A percentile compares a stretch with the other conserved stretches of the same genome.
These are phyloP conservation scores for Neocallimastix lanati DNA, from an alignment of 192 early-diverging fungal genomes.

Conservation along the genomic window DNA sequence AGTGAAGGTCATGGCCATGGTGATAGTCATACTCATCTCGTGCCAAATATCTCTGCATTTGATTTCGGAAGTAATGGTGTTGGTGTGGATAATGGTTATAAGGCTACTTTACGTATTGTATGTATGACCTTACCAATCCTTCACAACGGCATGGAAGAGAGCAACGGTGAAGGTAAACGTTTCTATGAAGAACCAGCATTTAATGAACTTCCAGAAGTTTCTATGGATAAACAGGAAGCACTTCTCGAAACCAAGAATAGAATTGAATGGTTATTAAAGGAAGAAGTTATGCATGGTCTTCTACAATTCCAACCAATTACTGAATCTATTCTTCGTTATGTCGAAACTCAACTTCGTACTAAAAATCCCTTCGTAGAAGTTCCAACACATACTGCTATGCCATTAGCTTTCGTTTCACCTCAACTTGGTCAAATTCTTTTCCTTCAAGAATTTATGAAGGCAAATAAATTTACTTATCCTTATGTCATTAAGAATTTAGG, in stretches of 20 bases:
- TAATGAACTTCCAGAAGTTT: conserved; percentile 10
- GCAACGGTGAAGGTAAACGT: conserved; percentile 6
- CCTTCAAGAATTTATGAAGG: conserved; percentile 6
- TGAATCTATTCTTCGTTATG: conserved; percentile 6
- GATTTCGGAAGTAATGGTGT: conserved; percentile 37
- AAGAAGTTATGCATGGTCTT: conserved; percentile 56
- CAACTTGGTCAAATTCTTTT: background rate
- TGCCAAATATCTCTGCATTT: conserved; percentile 33
- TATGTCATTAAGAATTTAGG: conserved; percentile 10
- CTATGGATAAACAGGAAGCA: conserved; percentile 30
- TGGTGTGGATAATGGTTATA: conserved; percentile 45
- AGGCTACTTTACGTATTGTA: conserved; percentile 41
- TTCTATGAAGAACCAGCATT: conserved; percentile 12
- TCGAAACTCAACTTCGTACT: conserved; percentile 9
- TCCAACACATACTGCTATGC: conserved; percentile 26
- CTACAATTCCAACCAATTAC: conserved; percentile 35
- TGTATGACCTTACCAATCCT: conserved; percentile 39
- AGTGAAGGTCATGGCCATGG: conserved; percentile 12
- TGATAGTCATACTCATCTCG: conserved; percentile 1
- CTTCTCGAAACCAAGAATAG: conserved; percentile 30
- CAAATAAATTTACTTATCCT: conserved; percentile 16
- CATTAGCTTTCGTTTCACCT: conserved; percentile 24
- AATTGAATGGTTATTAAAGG: conserved; percentile 42
- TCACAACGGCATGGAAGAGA: conserved; percentile 15
- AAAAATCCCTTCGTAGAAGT: conserved; percentile 25